Percentiles rank a stretch among this genome's conserved stretches.
Evolutionary conservation across 2,329 filamentous ascomycete species (phyloP).

Genomic region (Metarhizium humberi): DNA sequence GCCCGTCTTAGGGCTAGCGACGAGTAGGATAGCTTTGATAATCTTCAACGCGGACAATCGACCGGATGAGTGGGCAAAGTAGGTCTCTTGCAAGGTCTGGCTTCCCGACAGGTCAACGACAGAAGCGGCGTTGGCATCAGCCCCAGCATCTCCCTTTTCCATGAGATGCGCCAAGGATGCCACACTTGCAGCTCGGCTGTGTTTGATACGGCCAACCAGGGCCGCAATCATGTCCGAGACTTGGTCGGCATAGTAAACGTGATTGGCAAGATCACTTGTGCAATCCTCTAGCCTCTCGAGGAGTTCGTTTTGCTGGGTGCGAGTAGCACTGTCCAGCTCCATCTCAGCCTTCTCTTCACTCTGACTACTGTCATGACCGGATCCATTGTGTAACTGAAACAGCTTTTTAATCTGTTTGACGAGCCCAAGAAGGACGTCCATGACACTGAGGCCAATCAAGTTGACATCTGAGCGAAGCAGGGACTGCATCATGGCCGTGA

Average conservation of each 20-base stretch:
- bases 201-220: conserved; percentile 70
- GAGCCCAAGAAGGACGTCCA: conserved; percentile 82
- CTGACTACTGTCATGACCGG: conserved; percentile 19
- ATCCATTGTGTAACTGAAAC: conserved; percentile 50
- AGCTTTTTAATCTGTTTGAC: conserved; percentile 75
- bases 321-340: conserved; percentile 21
- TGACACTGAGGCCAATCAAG: conserved; percentile 89
- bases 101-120: conserved; percentile 32
- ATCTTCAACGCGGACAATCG: conserved; percentile 62
- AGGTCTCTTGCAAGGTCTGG: conserved; percentile 37
- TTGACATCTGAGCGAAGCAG: conserved; percentile 83
- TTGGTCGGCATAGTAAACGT: conserved; percentile 95
- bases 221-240: conserved; percentile 88
- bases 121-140: conserved; percentile 22
- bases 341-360: conserved; percentile 25
- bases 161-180: conserved; percentile 28
- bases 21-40: conserved; percentile 71
- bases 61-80: conserved; percentile 43
- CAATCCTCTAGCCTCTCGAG: conserved; percentile 66
- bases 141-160: conserved; percentile 34
- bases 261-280: conserved; percentile 84
- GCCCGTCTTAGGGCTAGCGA: conserved; percentile 63
- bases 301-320: conserved; percentile 50
- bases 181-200: conserved; percentile 36
- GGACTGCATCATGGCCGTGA: conserved; percentile 71